Evolutionary conservation across 441 rosid species (phyloP), one percentile per base, ranked within the genome.

Genomic region (Lepidium campestre): DNA sequence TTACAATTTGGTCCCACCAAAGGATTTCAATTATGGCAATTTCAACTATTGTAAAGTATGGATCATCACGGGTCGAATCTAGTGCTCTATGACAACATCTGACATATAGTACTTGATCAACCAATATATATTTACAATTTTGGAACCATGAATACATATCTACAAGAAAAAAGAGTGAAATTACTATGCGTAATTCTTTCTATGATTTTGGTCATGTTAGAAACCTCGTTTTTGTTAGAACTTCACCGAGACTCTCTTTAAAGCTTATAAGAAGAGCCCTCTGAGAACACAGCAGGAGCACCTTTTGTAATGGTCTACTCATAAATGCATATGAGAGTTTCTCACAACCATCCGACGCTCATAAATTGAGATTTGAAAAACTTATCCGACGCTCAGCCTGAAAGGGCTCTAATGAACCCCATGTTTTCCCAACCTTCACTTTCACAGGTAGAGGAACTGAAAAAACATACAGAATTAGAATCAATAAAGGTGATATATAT

Each of bases 381-480:
- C 64, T 49, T 68, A 5, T 0, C n/a, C n/a, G n/a, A n/a, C n/a
- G n/a, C n/a, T n/a, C n/a, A 39, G 79, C 80, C 45, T 73, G 79
- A 47, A 79, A 79, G 64, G 93, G 79, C 85, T 86, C 80, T 86
- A 90, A 75, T 41, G 94, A 83, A 60, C 99, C 99, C 99, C 98
- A 94, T 7, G 97, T 88, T 78, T 80, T 91, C 78, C 99, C 99
- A 75, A 86, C 79, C 75, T 85, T 84, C 74, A 89, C 67, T 80
- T 94, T 91, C 79, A 88, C 94, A 60, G 59, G 92, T 79, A 94
- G 73, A 53, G 99, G 98, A 73, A 91, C 98, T 94, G 86, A 56
- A 79, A 63, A 60, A 32, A 65, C 25, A 75, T 42, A 62, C 25
- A 75, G 27, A 59, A 41, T 37, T 37, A 45, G 1, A 57, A 14